Base-by-base conservation (phyloP, 2,329 filamentous ascomycete genomes). In the Monilinia fructicola region DNA sequence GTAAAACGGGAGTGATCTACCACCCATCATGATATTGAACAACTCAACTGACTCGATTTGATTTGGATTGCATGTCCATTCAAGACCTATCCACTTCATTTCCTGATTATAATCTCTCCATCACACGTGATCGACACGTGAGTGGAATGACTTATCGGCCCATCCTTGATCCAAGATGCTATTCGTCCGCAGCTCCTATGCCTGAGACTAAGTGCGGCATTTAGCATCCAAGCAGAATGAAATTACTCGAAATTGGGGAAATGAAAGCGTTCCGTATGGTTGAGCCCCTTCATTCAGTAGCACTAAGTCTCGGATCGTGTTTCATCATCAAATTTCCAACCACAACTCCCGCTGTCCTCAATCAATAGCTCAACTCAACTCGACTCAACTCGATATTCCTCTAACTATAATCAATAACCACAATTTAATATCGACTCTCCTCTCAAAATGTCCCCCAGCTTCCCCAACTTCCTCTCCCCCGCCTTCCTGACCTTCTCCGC, bases 401-500 rank as follows among this genome's bases (percentile, higher is more conserved):
- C 44, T 14, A 50, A 48, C 7, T 5, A 14, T 4, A 60, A 31
- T 61, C 58, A n/a, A 61, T 4, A 50, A 50, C 38, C 28, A 60
- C 28, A n/a, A 31, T 28, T 28, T 11, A 35, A 26, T 21, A 60
- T 38, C 44, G 31, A 54, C 16, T 18, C 4, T 9, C 21, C 44
- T 21, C 9, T 60, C 48, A 14, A 54, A 23, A 63, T 53, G 42
- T 48, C 54, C 11, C 42, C 61, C 35, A 54, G 48, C 38, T 68
- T 73, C 67, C 72, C 72, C 26, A 55, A 69, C 23, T 68, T 74
- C 68, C 56, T 53, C 63, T 26, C 60, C 23, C 54, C 66, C 11
- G 58, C 68, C 64, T 74, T 74, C 68, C 71, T 70, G 21, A 38
- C 69, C 21, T 74, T 74, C 67, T 38, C 65, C 18, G 50, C 59